Conservation (phyloP, 1,284 basidiomycete genomes). For the Porphyrellus sp. region DNA sequence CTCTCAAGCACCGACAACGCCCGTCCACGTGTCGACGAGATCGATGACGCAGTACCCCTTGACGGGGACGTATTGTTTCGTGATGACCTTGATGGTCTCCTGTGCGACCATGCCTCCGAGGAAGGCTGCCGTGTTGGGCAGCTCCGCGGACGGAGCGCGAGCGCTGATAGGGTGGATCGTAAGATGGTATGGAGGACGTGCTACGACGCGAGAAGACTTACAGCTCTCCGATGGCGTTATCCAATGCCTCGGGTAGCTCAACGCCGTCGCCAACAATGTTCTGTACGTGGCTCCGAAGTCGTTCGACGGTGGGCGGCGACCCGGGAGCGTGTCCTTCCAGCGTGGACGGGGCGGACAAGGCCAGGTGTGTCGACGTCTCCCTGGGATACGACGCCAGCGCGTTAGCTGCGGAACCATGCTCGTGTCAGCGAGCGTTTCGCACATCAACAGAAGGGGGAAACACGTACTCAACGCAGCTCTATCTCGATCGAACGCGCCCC, state of each 20-base stretch:
- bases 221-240: constrained; percentile 76
- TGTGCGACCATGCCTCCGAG: constrained; percentile 95
- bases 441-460: background rate
- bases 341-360: constrained; percentile 56
- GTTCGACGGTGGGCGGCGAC: constrained; percentile 32
- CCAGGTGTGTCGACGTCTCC: constrained; percentile 62
- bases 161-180: constrained; percentile 42
- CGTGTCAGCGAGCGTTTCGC: background rate
- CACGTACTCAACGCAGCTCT: constrained; percentile 56
- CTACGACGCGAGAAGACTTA: constrained; percentile 38
- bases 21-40: constrained; percentile 79
- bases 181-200: constrained; percentile 1
- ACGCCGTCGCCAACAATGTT: constrained; percentile 35
- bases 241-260: constrained; percentile 59
- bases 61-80: constrained; percentile 92
- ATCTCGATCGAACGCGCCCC: constrained; percentile 58
- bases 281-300: constrained; percentile 36
- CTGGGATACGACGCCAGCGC: constrained; percentile 43
- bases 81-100: constrained; percentile 96
- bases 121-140: constrained; percentile 92
- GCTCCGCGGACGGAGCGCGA: constrained; percentile 79
- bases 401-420: constrained; percentile 32
- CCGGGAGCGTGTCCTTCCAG: constrained; percentile 36
- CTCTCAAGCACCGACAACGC: constrained; percentile 41
- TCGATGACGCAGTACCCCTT: constrained; percentile 87